Base-by-base conservation (phyloP, 371 early-diverging fungal genomes). In the Syncephalis fuscata region DNA sequence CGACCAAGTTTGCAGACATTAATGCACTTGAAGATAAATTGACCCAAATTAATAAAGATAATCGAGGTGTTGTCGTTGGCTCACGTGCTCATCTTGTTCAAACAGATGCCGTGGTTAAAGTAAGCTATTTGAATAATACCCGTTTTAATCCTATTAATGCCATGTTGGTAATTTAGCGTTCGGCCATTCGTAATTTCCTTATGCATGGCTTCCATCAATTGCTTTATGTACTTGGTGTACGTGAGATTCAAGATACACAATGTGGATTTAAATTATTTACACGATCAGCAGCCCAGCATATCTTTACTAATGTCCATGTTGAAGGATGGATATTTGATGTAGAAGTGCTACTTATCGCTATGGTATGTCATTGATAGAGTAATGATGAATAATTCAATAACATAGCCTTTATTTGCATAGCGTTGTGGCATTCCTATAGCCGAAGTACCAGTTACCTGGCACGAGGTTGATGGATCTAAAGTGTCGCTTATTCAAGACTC, bases 251-350 rank as follows among this genome's bases (percentile, higher is more conserved):
- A 38, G 93, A 95, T 61, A 93, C 93, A 2, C 94, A 95, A 62
- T 95, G 96, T 62, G 96, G 96, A 1, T 95, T 95, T 70, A 95
- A 95, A 55, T 62, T 95, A 32, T 81, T 92, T 53, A 80, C 88
- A 0, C 77, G 94, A 15, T 59, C 63, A 44, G 74, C 92, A 0
- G 92, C 88, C 0, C 73, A 65, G 41, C 49, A 56, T 19, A 79
- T 93, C 23, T 89, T 91, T 53, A 76, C 86, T 16, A 77, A 78
- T 59, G 82, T 92, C 80, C 94, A 92, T 53, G 88, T 88, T 1
- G 88, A 90, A 54, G 74, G 94, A 26, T 93, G 92, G 85, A 92
- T 93, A 51, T 93, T 96, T 66, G 94, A 96, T 59, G 88, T 93
- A 50, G 97, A 96, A 62, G 66, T 90, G 51, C 66, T 93, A 40